Conservation (phyloP, 2,329 filamentous ascomycete genomes). For the Fusarium tuaranense region DNA sequence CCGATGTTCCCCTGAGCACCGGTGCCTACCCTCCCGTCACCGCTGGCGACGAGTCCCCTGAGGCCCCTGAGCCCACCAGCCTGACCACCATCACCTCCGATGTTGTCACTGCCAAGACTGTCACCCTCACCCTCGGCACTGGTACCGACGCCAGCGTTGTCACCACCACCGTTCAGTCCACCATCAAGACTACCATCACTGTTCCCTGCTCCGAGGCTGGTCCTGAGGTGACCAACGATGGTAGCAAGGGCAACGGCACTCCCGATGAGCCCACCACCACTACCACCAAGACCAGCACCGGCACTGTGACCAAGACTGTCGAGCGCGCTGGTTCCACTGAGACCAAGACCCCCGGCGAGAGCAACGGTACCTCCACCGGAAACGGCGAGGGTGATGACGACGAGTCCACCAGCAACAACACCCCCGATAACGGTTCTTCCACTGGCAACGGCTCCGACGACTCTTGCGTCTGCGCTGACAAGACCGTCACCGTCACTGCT, state of each 20-base stretch:
- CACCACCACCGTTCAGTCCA: constrained; percentile 59
- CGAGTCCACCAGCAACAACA: constrained; percentile 4
- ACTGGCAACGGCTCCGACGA: constrained; percentile 25
- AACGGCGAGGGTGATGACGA: not conserved
- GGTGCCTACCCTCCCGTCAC: constrained; percentile 46
- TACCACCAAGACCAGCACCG: constrained; percentile 51
- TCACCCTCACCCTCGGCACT: constrained; percentile 51
- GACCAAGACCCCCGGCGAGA: constrained; percentile 33
- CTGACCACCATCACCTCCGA: constrained; percentile 44
- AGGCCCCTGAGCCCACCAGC: constrained; percentile 8
- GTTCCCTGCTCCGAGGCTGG: constrained; percentile 40
- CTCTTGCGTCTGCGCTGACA: constrained; percentile 32
- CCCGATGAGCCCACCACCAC: constrained; percentile 51
- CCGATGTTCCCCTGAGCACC: constrained; percentile 43
- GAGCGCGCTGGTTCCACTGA: constrained; percentile 37
- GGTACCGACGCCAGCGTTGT: constrained; percentile 49
- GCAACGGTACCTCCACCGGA: constrained; percentile 34
- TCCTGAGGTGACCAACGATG: constrained; percentile 29
- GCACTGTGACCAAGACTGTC: constrained; percentile 52
- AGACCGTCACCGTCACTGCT: constrained; percentile 47
- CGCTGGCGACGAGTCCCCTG: constrained; percentile 18
- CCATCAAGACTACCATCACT: constrained; percentile 54
- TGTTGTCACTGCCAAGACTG: constrained; percentile 48
- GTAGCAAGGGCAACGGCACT: constrained; percentile 34
- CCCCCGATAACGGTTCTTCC: constrained; percentile 24